These are phyloP conservation scores for Umbelopsis sp. DNA, from an alignment of 192 early-diverging fungal genomes.

Conservation along the genomic window DNA sequence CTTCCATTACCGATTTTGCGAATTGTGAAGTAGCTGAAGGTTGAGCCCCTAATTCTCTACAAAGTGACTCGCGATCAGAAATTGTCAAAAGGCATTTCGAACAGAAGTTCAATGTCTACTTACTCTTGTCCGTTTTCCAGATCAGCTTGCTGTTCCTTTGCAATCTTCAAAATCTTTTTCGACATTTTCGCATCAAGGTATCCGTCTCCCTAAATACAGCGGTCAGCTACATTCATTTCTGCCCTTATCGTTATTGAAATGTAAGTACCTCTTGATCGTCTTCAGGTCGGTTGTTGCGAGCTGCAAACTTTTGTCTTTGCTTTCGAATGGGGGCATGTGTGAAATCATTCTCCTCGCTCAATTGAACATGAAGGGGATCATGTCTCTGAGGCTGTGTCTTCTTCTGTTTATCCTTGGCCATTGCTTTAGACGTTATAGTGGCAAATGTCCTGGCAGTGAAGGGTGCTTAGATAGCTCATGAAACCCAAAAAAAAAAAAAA, in stretches of 20 bases:
- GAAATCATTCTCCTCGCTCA: constrained; percentile 57
- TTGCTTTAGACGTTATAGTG: constrained; percentile 11
- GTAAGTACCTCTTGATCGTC: constrained; percentile 55
- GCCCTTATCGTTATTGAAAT: neutral
- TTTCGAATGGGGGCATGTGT: constrained; percentile 51
- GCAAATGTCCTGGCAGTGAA: too few relatives aligned
- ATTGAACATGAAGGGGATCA: constrained; percentile 85
- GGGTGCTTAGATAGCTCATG: too few relatives aligned
- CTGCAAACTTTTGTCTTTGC: constrained; percentile 56
- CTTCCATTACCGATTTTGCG: constrained; percentile 48
- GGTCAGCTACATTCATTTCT: neutral
- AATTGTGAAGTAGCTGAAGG: constrained; percentile 13
- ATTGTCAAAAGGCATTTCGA: neutral
- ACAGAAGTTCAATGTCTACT: neutral
- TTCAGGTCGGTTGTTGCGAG: constrained; percentile 56
- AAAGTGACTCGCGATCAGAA: neutral
- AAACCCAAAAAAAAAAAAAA: too few relatives aligned
- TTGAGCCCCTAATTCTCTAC: neutral
- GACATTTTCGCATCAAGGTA: constrained; percentile 91
- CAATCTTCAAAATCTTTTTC: constrained; percentile 85
- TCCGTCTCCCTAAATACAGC: constrained; percentile 42
- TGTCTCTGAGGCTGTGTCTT: constrained; percentile 58
- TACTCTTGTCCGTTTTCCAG: constrained; percentile 56
- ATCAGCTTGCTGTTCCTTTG: constrained; percentile 91
- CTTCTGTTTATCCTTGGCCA: constrained; percentile 59